A percentile compares a stretch with the other conserved stretches of the same genome.
These are phyloP conservation scores for Physcomitrellopsis africana DNA, from an alignment of 225 moss, liverwort and hornwort species.

Conservation along the genomic window DNA sequence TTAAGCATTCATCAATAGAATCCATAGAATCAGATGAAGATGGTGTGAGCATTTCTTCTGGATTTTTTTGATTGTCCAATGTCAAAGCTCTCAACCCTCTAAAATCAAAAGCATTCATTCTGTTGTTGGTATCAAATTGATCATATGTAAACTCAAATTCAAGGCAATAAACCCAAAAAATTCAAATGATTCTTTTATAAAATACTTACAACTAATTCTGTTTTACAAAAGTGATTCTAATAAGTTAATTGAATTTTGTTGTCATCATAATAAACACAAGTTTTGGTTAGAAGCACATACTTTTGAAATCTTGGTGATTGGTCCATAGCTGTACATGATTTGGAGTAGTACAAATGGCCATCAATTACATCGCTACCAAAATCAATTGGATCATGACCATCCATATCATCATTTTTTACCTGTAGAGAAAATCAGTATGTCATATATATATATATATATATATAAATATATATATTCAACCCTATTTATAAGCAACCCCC, in stretches of 20 bases:
- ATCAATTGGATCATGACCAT: conserved; percentile 35
- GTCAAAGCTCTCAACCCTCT: conserved; percentile 27
- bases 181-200: too few species aligned
- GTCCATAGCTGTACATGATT: not conserved
- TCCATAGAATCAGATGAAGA: conserved; percentile 24
- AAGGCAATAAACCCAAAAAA: too few species aligned
- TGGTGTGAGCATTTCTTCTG: not conserved
- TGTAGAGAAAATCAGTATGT: not conserved
- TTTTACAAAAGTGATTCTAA: too few species aligned
- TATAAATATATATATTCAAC: too few species aligned
- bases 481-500: too few species aligned
- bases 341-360: conserved; percentile 11
- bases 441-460: too few species aligned
- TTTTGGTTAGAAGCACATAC: not conserved
- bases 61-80: not conserved
- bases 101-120: too few species aligned
- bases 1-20: conserved; percentile 4
- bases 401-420: not conserved
- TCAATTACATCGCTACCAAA: conserved; percentile 1
- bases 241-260: too few species aligned
- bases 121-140: too few species aligned
- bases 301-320: conserved; percentile 8
- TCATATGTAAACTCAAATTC: too few species aligned
- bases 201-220: too few species aligned
- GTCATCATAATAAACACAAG: not conserved